A percentile compares a stretch with the other conserved stretches of the same genome.
Evolutionary conservation across 176 grass and related monocot genomes (phyloP).

Genomic region (Hordeum marinum): DNA sequence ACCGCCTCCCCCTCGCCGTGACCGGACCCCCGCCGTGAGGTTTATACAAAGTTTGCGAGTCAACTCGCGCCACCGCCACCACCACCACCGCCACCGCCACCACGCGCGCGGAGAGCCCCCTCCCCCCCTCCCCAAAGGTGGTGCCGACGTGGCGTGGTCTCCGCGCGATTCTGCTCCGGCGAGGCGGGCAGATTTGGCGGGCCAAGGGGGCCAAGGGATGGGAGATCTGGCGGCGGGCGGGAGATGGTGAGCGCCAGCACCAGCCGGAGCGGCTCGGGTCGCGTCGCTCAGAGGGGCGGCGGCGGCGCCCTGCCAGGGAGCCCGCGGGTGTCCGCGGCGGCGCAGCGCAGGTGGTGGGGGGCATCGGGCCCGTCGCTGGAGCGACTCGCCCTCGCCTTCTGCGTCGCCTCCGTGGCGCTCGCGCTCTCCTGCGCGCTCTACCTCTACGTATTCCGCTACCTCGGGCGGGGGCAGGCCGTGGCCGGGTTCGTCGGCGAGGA

Average conservation of each 20-base stretch:
- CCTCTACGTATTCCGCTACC: conserved; percentile 59
- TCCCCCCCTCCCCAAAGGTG: too few relatives aligned
- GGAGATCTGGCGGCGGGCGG: conserved; percentile 28
- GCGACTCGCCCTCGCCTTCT: conserved; percentile 30
- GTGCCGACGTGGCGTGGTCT: not conserved
- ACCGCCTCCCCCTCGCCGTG: conserved; percentile 21
- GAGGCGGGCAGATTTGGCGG: conserved; percentile 30
- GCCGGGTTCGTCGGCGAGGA: conserved; percentile 26
- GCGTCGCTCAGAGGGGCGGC: conserved; percentile 36
- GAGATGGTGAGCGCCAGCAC: conserved; percentile 49
- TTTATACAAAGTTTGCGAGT: not conserved
- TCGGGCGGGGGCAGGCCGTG: conserved; percentile 20
- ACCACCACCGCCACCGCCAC: not conserved
- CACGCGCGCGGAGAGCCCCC: not conserved
- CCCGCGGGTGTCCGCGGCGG: conserved; percentile 42
- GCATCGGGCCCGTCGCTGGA: conserved; percentile 34
- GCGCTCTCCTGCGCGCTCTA: conserved; percentile 57
- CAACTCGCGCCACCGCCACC: not conserved
- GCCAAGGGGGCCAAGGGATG: conserved; percentile 23
- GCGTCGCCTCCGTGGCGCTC: conserved; percentile 50
- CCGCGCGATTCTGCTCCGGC: not conserved
- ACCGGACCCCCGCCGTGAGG: not conserved
- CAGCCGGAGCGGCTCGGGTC: conserved; percentile 34
- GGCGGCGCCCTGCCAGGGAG: conserved; percentile 30
- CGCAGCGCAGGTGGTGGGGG: conserved; percentile 52